Evolutionary conservation across 352 stramenopile genomes (phyloP).

Genomic region (Phytophthora chlamydospora): DNA sequence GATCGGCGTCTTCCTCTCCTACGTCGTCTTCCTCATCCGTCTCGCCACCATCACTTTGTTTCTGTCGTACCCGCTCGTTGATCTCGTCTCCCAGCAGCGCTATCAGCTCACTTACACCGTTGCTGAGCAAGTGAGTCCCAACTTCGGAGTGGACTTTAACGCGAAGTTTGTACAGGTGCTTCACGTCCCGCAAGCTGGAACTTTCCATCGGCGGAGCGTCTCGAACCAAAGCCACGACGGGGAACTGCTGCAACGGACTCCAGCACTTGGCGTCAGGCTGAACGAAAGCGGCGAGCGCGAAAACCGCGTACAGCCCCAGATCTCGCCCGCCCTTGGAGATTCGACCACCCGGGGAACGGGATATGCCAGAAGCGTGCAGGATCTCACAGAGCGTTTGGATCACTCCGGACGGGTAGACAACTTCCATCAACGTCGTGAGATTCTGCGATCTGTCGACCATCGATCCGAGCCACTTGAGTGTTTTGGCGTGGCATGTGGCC

Average conservation of each 20-base stretch:
- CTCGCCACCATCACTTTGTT: slow-evolving; percentile 15
- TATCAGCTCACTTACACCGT: slow-evolving; percentile 54
- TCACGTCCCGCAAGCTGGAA: slow-evolving; percentile 33
- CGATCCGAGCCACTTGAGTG: slow-evolving; percentile 79
- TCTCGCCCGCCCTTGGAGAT: slow-evolving; percentile 52
- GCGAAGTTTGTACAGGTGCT: slow-evolving; percentile 63
- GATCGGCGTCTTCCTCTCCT: slow-evolving; percentile 62
- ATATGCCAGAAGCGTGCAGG: slow-evolving; percentile 48
- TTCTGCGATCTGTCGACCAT: slow-evolving; percentile 72
- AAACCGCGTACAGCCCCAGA: slow-evolving; percentile 61
- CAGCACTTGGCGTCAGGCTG: slow-evolving; percentile 71
- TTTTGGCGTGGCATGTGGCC: slow-evolving; percentile 50
- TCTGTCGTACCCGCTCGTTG: slow-evolving; percentile 34
- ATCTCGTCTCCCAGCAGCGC: slow-evolving; percentile 59
- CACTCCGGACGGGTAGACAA: slow-evolving; percentile 60
- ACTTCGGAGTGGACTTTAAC: slow-evolving; percentile 79
- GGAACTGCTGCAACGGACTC: slow-evolving; percentile 60
- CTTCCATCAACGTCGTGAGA: slow-evolving; percentile 59
- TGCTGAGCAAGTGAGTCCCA: slow-evolving; percentile 57
- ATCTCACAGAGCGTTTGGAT: slow-evolving; percentile 72
- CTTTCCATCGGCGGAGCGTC: slow-evolving; percentile 17
- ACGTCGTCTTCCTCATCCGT: slow-evolving; percentile 42
- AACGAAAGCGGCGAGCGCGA: slow-evolving; percentile 72
- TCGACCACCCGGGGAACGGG: slow-evolving; percentile 56
- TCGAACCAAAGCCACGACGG: slow-evolving; percentile 49